phyloP scores from a whole-genome alignment of 139 green algal genomes.

The Picochlorum sp. region DNA sequence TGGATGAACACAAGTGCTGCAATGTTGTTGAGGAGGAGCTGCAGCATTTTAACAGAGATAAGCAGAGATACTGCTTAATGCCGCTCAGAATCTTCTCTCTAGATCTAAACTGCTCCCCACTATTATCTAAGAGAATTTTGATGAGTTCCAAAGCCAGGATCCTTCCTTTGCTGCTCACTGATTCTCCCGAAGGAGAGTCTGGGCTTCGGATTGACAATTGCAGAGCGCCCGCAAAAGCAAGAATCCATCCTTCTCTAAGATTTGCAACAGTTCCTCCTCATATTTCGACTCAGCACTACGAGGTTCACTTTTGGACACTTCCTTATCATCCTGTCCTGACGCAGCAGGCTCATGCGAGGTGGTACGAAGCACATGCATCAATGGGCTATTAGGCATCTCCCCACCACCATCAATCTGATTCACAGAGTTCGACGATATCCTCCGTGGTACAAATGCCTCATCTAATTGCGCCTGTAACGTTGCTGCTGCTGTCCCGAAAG shows the following conservation, averaged over 20 bases:
- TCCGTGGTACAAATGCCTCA: constrained; percentile 12
- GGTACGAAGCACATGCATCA: no score
- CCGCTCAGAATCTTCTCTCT: constrained; percentile 72
- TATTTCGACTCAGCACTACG: background rate
- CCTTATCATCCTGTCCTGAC: background rate
- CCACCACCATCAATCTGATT: no score
- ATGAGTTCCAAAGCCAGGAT: constrained; percentile 93
- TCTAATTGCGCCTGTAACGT: constrained; percentile 34
- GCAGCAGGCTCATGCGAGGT: background rate
- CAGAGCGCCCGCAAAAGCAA: constrained; percentile 95
- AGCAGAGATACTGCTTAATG: constrained; percentile 92
- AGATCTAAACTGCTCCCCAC: constrained; percentile 67
- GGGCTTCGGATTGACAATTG: constrained; percentile 84
- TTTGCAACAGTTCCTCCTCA: background rate
- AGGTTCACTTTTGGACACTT: background rate
- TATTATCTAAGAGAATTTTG: constrained; percentile 93
- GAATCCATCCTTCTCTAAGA: constrained; percentile 84
- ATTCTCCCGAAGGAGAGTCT: constrained; percentile 49
- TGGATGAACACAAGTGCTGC: constrained; percentile 67
- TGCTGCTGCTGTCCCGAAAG: constrained; percentile 36
- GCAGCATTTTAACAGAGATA: constrained; percentile 92
- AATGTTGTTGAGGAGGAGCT: constrained; percentile 39
- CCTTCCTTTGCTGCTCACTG: constrained; percentile 61
- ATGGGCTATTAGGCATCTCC: no score
- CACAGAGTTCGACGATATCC: no score